Percentiles rank a stretch among this genome's conserved stretches.
These are phyloP conservation scores for Fagus sylvatica DNA, from an alignment of 306 rosid genomes.

Conservation along the genomic window DNA sequence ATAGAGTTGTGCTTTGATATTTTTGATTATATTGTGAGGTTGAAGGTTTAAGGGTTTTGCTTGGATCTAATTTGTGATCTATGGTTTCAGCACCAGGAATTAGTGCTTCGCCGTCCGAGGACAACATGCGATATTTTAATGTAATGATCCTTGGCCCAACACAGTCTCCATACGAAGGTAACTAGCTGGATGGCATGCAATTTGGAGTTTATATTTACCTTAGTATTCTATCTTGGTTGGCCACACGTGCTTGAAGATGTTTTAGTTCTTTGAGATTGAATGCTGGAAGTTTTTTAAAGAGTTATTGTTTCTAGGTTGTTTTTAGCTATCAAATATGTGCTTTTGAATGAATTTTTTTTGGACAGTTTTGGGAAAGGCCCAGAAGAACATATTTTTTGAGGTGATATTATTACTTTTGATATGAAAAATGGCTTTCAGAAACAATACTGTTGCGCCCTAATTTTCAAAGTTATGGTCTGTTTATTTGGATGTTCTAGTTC, in stretches of 20 bases:
- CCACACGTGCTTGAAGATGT: neutral
- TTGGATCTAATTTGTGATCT: conserved; percentile 28
- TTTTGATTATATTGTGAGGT: neutral
- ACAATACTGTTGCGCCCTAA: neutral
- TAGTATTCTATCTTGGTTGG: neutral
- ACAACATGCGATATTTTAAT: conserved; percentile 94
- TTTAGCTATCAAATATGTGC: neutral
- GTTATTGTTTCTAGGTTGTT: neutral
- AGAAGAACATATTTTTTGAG: neutral
- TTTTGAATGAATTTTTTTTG: neutral
- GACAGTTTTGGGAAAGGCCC: neutral
- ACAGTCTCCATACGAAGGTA: conserved; percentile 98
- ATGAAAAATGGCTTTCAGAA: neutral
- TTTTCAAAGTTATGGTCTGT: neutral
- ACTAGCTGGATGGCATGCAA: conserved; percentile 1
- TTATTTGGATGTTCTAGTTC: neutral
- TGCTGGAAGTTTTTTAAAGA: neutral
- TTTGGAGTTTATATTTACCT: neutral
- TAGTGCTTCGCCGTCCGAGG: conserved; percentile 97
- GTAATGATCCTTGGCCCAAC: conserved; percentile 99
- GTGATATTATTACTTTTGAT: neutral
- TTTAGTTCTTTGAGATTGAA: neutral
- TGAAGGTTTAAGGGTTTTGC: conserved; percentile 13
- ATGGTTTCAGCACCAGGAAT: conserved; percentile 86
- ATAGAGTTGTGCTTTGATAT: conserved; percentile 1